Evolutionary conservation across 768 basidiomycete genomes (phyloP).

Genomic region (Dacryopinax spathularia): DNA sequence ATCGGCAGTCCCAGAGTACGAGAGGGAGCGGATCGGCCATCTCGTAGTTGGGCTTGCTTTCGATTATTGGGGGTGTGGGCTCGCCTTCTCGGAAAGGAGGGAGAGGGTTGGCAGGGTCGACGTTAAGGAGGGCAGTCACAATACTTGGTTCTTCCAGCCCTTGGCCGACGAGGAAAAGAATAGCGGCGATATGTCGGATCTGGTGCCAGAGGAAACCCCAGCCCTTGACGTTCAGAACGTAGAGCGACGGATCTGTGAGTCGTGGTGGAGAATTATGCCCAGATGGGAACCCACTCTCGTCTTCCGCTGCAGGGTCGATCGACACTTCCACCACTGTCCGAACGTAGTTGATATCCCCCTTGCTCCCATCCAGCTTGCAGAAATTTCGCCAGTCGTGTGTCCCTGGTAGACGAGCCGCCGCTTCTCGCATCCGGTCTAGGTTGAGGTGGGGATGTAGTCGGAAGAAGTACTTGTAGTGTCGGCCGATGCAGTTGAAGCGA

Average conservation of each 20-base stretch:
- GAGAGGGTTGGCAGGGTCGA: conserved; percentile 24
- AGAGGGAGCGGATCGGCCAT: conserved; percentile 90
- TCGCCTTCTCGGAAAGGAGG: conserved; percentile 8
- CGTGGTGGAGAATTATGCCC: neutral
- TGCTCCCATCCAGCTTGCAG: conserved; percentile 82
- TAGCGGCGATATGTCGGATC: conserved; percentile 85
- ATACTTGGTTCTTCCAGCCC: conserved; percentile 62
- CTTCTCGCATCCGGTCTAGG: conserved; percentile 59
- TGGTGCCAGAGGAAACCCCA: conserved; percentile 90
- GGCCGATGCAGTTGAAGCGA: conserved; percentile 67
- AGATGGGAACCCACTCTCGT: neutral
- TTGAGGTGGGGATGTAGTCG: conserved; percentile 42
- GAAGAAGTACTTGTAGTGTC: conserved; percentile 99
- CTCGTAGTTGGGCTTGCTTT: conserved; percentile 73
- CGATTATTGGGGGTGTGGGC: conserved; percentile 35
- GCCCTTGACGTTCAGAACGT: conserved; percentile 74
- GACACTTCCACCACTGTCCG: conserved; percentile 54
- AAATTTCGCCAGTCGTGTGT: conserved; percentile 93
- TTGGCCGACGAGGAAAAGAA: conserved; percentile 76
- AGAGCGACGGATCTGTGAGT: conserved; percentile 25
- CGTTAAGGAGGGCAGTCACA: conserved; percentile 60
- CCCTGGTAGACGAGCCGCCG: conserved; percentile 57
- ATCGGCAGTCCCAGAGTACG: conserved; percentile 81
- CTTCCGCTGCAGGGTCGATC: conserved; percentile 35
- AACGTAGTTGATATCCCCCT: conserved; percentile 72